Conservation (phyloP, 2,329 filamentous ascomycete species). For the Calonectria pauciramosa region DNA sequence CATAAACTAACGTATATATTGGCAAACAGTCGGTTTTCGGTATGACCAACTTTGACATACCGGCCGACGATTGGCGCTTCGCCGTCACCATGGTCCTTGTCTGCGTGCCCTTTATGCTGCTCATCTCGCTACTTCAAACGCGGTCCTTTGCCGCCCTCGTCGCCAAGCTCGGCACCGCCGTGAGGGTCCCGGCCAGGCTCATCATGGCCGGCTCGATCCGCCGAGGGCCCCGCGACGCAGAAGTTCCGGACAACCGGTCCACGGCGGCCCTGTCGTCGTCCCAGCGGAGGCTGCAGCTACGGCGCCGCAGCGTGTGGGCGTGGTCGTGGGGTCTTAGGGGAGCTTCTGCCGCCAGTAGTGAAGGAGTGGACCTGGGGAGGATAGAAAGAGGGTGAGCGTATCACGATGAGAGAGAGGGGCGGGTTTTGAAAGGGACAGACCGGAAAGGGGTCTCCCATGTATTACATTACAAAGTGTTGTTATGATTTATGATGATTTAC, state of each 20-base stretch:
- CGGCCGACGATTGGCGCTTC: conserved; percentile 60
- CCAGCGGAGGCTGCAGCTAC: conserved; percentile 13
- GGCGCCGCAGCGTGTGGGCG: background rate
- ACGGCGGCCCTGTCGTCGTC: conserved; percentile 8
- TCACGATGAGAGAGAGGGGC: background rate
- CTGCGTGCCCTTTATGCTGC: conserved; percentile 64
- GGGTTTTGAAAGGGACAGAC: background rate
- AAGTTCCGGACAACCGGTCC: conserved; percentile 40
- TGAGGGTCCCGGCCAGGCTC: conserved; percentile 16
- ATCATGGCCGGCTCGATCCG: conserved; percentile 20
- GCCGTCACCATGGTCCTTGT: conserved; percentile 75
- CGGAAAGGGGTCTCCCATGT: background rate
- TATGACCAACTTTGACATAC: conserved; percentile 61
- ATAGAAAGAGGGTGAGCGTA: conserved; percentile 24
- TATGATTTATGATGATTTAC: background rate
- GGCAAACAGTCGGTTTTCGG: conserved; percentile 64
- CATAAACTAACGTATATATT: background rate
- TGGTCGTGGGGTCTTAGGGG: conserved; percentile 8
- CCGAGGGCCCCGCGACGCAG: conserved; percentile 31
- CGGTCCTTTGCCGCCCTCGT: conserved; percentile 51
- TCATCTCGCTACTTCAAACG: conserved; percentile 62
- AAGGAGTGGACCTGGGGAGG: conserved; percentile 30
- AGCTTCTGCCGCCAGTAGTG: background rate
- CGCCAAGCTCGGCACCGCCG: conserved; percentile 34
- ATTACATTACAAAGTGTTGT: background rate